Evolutionary conservation across 495 filamentous ascomycete genomes (phyloP).

Genomic region (Lepraria neglecta): DNA sequence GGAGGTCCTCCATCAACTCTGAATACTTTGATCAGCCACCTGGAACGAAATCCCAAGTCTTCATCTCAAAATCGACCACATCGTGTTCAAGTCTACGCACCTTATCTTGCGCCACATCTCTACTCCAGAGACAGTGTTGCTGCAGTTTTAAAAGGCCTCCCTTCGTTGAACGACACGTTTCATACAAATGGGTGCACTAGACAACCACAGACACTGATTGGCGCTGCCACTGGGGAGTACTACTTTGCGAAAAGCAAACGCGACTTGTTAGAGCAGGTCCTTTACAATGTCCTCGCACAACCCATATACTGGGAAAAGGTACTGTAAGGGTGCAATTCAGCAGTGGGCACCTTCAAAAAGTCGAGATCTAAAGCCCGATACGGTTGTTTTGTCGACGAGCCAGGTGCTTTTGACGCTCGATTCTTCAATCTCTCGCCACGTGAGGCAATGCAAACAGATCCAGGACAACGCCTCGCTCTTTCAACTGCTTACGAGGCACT

Average conservation of each 20-base stretch:
- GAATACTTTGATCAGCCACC: background rate
- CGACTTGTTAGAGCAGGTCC: background rate
- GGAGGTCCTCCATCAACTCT: background rate
- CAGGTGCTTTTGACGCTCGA: constrained; percentile 22
- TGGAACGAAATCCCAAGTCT: background rate
- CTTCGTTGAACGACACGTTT: background rate
- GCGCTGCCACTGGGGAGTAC: background rate
- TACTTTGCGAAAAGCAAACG: background rate
- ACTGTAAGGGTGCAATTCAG: background rate
- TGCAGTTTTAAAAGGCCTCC: background rate
- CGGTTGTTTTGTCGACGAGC: constrained; percentile 78
- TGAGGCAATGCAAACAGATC: constrained; percentile 65
- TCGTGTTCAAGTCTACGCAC: background rate
- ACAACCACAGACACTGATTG: background rate
- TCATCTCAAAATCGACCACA: background rate
- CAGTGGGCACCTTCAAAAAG: background rate
- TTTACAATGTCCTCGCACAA: background rate
- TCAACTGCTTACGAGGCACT: constrained; percentile 73
- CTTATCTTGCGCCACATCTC: background rate
- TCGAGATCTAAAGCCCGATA: constrained; percentile 35
- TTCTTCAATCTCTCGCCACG: constrained; percentile 26
- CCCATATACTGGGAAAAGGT: background rate
- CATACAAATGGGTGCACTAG: background rate
- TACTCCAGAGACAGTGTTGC: background rate
- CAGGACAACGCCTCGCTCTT: constrained; percentile 66